Evolutionary conservation across 2,329 filamentous ascomycete genomes (phyloP), one percentile per base, ranked within the genome.

Genomic region (Aciculosporium take): DNA sequence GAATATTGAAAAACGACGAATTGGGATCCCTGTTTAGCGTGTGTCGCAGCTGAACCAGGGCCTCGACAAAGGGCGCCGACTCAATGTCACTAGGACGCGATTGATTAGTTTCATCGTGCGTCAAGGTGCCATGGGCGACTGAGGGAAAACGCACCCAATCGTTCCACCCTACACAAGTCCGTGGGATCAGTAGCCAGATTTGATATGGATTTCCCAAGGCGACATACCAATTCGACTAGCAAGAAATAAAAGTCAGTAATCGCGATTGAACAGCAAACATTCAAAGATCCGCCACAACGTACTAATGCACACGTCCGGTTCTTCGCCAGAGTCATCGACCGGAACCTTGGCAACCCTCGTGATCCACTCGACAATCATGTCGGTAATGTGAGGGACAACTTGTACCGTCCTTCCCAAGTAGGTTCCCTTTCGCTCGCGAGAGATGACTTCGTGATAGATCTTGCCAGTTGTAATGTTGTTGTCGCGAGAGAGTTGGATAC

Each of bases 381-480:
- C 79, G 42, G 87, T 94, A 51, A 96, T 72, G 61, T 96, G 89
- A 2, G 89, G 89, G 5, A 96, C 87, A 41, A 93, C 82, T 62
- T 95, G 87, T 13, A 93, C 81, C 15, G 88, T 87, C 60, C 82
- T 79, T 49, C 89, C 89, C 10, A 96, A 74, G 54, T 94, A 96
- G 73, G 65, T 56, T 76, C 73, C 45, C 76, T 77, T 55, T 87
- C 76, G 40, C 46, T 57, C 27, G 8, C 41, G 40, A 20, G 18
- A 27, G 49, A 42, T 20, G 32, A 21, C 17, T 29, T 37, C 45
- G 20, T 85, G 73, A 65, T 95, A 96, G 51, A 96, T 86, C 68
- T 96, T 95, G 57, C 91, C 91, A 5, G 89, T 94, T 3, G 91
- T 98, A 63, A 98, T 94, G 63, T 96, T 96, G 68, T 89, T 86